A percentile compares a stretch with the other conserved stretches of the same genome.
Conservation (phyloP, 2,329 filamentous ascomycete genomes). For the Byssothecium circinans region DNA sequence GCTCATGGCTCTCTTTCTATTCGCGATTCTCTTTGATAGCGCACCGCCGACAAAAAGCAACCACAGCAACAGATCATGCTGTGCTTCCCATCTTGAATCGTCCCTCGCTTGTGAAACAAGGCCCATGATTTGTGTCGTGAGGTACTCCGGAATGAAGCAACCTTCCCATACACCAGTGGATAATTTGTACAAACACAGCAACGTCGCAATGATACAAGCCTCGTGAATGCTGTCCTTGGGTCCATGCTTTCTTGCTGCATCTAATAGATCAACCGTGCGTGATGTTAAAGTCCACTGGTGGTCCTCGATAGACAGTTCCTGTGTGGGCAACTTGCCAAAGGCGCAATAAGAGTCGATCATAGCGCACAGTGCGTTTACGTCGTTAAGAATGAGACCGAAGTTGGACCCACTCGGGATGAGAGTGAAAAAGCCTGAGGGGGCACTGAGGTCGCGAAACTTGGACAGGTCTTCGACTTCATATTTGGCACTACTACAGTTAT, state of each 20-base stretch:
- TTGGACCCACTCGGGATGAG: background rate
- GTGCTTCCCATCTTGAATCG: conserved; percentile 1
- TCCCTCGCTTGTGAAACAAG: conserved; percentile 6
- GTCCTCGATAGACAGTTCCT: conserved; percentile 15
- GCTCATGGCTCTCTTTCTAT: conserved; percentile 4
- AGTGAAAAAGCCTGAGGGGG: conserved; percentile 10
- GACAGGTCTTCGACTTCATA: background rate
- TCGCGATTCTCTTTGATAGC: conserved; percentile 7
- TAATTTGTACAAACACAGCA: conserved; percentile 20
- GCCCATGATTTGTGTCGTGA: conserved; percentile 13
- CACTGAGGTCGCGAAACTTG: background rate
- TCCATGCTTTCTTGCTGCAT: conserved; percentile 1
- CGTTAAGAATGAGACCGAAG: conserved; percentile 10
- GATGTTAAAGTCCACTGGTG: conserved; percentile 17
- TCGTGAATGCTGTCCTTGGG: conserved; percentile 11
- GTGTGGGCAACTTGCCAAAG: background rate
- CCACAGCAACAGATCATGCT: conserved; percentile 12
- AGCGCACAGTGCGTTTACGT: conserved; percentile 15
- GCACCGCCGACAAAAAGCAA: conserved; percentile 18
- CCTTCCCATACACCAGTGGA: conserved; percentile 22
- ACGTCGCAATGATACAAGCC: conserved; percentile 16
- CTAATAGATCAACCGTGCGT: conserved; percentile 14
- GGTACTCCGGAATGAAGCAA: conserved; percentile 19
- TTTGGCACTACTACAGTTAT: background rate
- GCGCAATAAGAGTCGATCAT: conserved; percentile 10